These are phyloP conservation scores for Apiotrichum brassicae DNA, from an alignment of 1,284 basidiomycete species.

Conservation along the genomic window DNA sequence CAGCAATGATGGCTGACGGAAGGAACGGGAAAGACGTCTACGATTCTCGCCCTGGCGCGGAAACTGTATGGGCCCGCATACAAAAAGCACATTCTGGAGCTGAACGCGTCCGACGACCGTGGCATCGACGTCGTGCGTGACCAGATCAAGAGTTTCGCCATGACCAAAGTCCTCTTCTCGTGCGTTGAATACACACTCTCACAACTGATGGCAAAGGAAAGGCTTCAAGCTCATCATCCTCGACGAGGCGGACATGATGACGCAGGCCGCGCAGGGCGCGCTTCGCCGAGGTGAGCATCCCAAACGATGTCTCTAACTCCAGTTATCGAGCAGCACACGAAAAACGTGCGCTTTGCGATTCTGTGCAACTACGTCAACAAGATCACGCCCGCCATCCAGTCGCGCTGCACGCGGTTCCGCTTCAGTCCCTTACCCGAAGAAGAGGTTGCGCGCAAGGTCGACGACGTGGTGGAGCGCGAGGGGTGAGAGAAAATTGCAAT, in stretches of 20 bases:
- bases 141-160: slow-evolving; percentile 97
- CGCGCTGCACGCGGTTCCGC: slow-evolving; percentile 92
- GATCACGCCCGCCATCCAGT: slow-evolving; percentile 96
- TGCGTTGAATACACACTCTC: slow-evolving; percentile 24
- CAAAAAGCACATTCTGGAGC: slow-evolving; percentile 89
- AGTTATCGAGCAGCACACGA: slow-evolving; percentile 98
- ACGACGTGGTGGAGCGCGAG: slow-evolving; percentile 76
- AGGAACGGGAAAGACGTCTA: slow-evolving; percentile 93
- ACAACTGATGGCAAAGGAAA: slow-evolving; percentile 52
- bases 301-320: neutral
- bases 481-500: slow-evolving; percentile 53
- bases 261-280: slow-evolving; percentile 91
- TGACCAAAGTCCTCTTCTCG: slow-evolving; percentile 77
- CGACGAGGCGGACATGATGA: slow-evolving; percentile 99
- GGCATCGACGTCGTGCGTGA: slow-evolving; percentile 98
- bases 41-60: slow-evolving; percentile 91
- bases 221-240: slow-evolving; percentile 97
- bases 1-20: neutral
- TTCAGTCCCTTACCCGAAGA: slow-evolving; percentile 87
- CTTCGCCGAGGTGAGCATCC: slow-evolving; percentile 61
- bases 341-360: slow-evolving; percentile 98
- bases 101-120: slow-evolving; percentile 96
- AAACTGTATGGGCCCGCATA: slow-evolving; percentile 77
- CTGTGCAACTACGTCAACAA: slow-evolving; percentile 99
- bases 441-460: slow-evolving; percentile 78